Evolutionary conservation across 495 filamentous ascomycete genomes (phyloP), one percentile per base, ranked within the genome.

Genomic region (Corynascus novoguineensis): DNA sequence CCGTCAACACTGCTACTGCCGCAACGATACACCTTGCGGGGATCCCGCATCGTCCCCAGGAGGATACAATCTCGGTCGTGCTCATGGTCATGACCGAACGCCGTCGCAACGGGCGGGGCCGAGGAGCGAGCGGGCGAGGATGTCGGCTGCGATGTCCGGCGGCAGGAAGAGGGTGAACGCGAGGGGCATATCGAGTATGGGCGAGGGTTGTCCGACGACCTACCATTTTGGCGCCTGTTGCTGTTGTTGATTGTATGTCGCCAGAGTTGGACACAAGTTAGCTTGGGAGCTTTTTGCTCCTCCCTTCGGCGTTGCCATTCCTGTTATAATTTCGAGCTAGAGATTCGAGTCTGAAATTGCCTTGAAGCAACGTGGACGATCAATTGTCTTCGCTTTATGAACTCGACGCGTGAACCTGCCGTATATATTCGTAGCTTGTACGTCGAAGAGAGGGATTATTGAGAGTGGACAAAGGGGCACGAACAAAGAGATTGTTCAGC

Each of bases 11-110:
- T 42, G 24, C 2, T 19, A 29, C 15, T 10, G 9, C 25, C 3
- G 22, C 19, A 22, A 3, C 40, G 21, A n/a, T 38, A 38, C 1
- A n/a, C 17, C 3, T 41, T 14, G 15, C 58, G 46, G 1, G 47
- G 31, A 28, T 60, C 58, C 1, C 12, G 11, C 51, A 60, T 34
- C n/a, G n/a, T n/a, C n/a, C n/a, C n/a, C n/a, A n/a, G n/a, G n/a
- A n/a, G n/a, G n/a, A n/a, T n/a, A n/a, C n/a, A n/a, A n/a, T n/a
- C n/a, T n/a, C n/a, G n/a, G n/a, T n/a, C n/a, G n/a, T n/a, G n/a
- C n/a, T n/a, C n/a, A n/a, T n/a, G n/a, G n/a, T n/a, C n/a, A n/a
- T n/a, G n/a, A n/a, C n/a, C n/a, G n/a, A n/a, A n/a, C n/a, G n/a
- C n/a, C n/a, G n/a, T n/a, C n/a, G n/a, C n/a, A n/a, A n/a, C n/a